Base-by-base conservation (phyloP, 2,329 filamentous ascomycete species). In the Colletotrichum simmondsii region DNA sequence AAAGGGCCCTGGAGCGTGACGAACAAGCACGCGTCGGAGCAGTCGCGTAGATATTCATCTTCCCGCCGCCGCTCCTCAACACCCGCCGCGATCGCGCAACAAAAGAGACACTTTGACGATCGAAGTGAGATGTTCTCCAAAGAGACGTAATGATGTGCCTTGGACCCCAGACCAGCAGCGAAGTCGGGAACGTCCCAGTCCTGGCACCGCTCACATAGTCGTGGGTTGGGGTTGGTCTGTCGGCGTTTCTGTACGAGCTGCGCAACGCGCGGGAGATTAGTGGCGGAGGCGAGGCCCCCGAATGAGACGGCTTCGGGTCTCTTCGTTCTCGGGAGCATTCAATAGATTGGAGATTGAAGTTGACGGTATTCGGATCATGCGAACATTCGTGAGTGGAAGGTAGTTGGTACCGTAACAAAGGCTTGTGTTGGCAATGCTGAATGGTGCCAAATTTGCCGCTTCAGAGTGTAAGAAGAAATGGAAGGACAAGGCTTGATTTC, bases 151-250 rank as follows among this genome's bases (percentile, higher is more conserved):
- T 53, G 22, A 12, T 70, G 67, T 28, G 54, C 54, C 61, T 70
- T 70, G 14, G 53, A 22, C 10, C 67, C 60, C 14, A 37, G 61
- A 16, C 67, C 60, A 5, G 67, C 61, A 3, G 67, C 61, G 28
- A 70, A 70, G 22, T 65, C 61, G 26, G 61, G 67, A 16, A 70
- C 54, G 60, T 70, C 53, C 67, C 67, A 70, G 24, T 70, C 60
- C 30, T 58, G 67, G 67, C 67, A 70, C 28, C 60, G 61, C 37
- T 12, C 60, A 37, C 67, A 70, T 53, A 70, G 67, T 53, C 22
- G 37, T 19, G 67, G 60, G 54, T 19, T 70, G 30, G 67, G 54
- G 5, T 64, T 5, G 5, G 22, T 28, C 10, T 46, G 28, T 16
- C 30, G 24, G 16, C 54, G 67, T 2, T 35, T 32, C 30, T 22